A percentile compares a stretch with the other conserved stretches of the same genome.
Conservation (phyloP, 495 filamentous ascomycete genomes). For the Clohesyomyces aquaticus region DNA sequence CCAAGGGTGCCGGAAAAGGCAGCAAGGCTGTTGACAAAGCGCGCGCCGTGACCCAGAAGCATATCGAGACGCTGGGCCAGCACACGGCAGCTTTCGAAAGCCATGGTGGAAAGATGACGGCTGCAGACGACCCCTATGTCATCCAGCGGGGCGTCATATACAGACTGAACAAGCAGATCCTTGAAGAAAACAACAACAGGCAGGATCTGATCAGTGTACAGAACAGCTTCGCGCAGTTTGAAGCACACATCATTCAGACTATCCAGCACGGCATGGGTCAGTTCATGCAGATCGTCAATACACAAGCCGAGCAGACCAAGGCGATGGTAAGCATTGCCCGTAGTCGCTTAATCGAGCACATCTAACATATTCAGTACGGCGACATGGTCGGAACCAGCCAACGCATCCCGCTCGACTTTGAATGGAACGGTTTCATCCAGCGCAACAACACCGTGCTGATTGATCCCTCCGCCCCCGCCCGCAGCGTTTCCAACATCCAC, state of each 20-base stretch:
- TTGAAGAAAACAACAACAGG: constrained; percentile 92
- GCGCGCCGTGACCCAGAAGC: constrained; percentile 83
- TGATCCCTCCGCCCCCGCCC: constrained; percentile 72
- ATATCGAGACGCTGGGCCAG: constrained; percentile 90
- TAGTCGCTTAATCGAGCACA: too few relatives aligned
- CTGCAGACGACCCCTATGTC: constrained; percentile 83
- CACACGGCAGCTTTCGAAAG: constrained; percentile 76
- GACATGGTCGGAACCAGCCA: constrained; percentile 81
- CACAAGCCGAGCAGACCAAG: constrained; percentile 79
- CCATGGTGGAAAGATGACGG: constrained; percentile 65
- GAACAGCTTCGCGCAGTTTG: constrained; percentile 84
- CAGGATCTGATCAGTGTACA: constrained; percentile 89
- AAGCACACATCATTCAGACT: constrained; percentile 80
- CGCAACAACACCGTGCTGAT: constrained; percentile 74
- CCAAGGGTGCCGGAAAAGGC: constrained; percentile 78
- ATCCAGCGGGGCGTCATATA: constrained; percentile 78
- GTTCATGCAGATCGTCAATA: constrained; percentile 75
- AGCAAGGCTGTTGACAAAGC: constrained; percentile 91
- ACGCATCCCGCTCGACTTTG: constrained; percentile 83
- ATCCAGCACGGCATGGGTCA: constrained; percentile 78
- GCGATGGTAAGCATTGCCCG: too few relatives aligned
- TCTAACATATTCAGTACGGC: too few relatives aligned
- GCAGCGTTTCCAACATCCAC: constrained; percentile 68
- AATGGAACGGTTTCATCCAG: constrained; percentile 82
- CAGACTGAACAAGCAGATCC: constrained; percentile 84